Evolutionary conservation across 106 monocot genomes (phyloP), one percentile per base, ranked within the genome.

Genomic region (Dendrobium catenatum): DNA sequence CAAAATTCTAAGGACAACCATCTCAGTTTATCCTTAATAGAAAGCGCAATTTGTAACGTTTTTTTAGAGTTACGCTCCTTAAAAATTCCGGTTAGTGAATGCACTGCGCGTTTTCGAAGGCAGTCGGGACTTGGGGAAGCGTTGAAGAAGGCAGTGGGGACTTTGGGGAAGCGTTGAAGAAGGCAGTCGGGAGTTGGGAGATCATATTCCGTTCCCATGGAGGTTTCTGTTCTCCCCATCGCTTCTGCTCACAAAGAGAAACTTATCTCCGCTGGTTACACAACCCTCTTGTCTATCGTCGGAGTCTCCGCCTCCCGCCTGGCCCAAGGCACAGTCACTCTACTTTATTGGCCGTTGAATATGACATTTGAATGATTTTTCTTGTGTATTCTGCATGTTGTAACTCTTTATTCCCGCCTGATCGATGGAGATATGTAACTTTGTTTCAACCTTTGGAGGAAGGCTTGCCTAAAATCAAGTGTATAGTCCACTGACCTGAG

Each of bases 241-340:
- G 75, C 86, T 15, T 44, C 86, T 9, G 79, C 86, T 13, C 81
- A 76, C 68, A 43, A 81, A 9, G 83, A 81, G 79, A 89, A 86
- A 79, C 86, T 89, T 29, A 47, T 84, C 79, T 56, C 86, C 10
- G 84, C 84, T 24, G 84, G 89, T 9, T 89, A 82, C 79, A 84
- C 83, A 18, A 86, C 81, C 19, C 75, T 86, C 43, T 31, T 66
- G 11, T 86, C 89, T 31, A 83, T 89, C 70, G 77, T 84, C 61
- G 79, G 84, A 56, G 54, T 83, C 58, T 82, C 89, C 44, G 70
- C 84, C 3, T 18, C 79, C 18, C 81, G 84, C 3, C 86, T 89
- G 76, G 79, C 89, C 76, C 81, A 61, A 81, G 89, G 89, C 86
- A 55, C 26, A 24, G 9, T 59, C 27, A 43, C 55, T 68, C n/a